Base-by-base conservation (phyloP, 192 early-diverging fungal genomes). In the Coemansia sp. region DNA sequence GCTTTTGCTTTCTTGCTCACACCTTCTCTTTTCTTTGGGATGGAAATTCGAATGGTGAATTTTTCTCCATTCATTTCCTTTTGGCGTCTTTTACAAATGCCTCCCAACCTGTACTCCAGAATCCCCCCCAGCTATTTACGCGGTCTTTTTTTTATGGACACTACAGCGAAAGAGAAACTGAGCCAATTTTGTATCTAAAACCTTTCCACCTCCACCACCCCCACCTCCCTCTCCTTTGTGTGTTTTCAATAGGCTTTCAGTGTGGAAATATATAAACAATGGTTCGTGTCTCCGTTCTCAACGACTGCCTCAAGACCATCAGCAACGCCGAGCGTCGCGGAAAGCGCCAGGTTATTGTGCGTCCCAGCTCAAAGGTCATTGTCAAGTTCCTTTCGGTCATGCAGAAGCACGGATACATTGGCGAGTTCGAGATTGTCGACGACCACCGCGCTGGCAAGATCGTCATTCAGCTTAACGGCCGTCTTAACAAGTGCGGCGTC, bases 351-450 rank as follows among this genome's bases (percentile, higher is more conserved):
- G 95, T 97, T 51, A 78, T 97, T 73, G 85, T 99, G 84, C 93
- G 95, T 71, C 97, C 97, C 72, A 92, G 91, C 78, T 97, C 95
- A 80, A 97, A 97, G 89, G 95, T 99, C 84, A 92, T 99, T 69
- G 88, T 97, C 88, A 96, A 95, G 90, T 99, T 99, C 91, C 87
- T 99, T 56, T 92, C 93, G 68, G 94, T 97, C 71, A 99, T 99
- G 95, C 97, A 97, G 88, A 92, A 93, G 87, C 94, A 97, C 84
- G 95, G 95, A 67, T 99, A 99, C 89, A 97, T 99, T 87, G 95
- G 95, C 75, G 97, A 97, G 86, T 97, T 99, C 71, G 97, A 99
- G 85, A 93, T 94, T 84, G 90, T 99, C 70, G 95, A 99, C 85
- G 95, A 99, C 85, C 95, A 96, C 86, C 94, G 95, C 71, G 90